Base-by-base conservation (phyloP, 768 basidiomycete species). In the Rubroboletus pulcherrimus region DNA sequence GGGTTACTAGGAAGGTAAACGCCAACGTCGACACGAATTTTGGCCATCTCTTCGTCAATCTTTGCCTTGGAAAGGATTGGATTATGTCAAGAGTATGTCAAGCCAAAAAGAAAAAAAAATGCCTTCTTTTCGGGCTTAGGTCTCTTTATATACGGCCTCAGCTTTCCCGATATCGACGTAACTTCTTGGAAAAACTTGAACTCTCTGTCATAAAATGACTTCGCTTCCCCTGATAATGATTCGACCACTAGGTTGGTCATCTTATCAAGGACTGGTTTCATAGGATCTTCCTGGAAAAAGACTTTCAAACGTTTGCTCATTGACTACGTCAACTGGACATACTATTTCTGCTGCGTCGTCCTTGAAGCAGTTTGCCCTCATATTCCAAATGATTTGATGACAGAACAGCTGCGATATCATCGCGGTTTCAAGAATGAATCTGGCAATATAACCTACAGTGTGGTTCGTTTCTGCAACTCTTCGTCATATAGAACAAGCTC, bases 351-450 rank as follows among this genome's bases (percentile, higher is more conserved):
- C 92, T 7, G 79, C 76, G 65, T 98, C 97, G 64, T 94, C 96
- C 64, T 89, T 92, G 71, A 85, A 97, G 58, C 91, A 93, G 66
- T 99, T 99, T 5, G 97, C 97, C 66, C 96, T 96, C 97, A 98
- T 98, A 70, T 98, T 99, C 97, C 97, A 99, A 58, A 99, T 92
- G 60, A 98, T 98, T 75, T 99, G 97, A 68, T 99, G 97, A 67
- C 97, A 99, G 76, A 99, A 99, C 24, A 93, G 73, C 69, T 96
- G 95, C 2, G 96, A 98, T 50, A 98, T 93, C 74, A 92, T 96
- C 7, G 96, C 89, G 0, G 95, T 97, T 75, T 98, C 95, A 61
- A 94, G 93, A 62, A 98, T 92, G 79, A 98, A 99, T 21, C 86
- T 85, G 55, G 89, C 83, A 30, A 98, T 93, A 72, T 98, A 98